Evolutionary conservation across 257 asterid species (phyloP).

Genomic region (Primulina huaijiensis): DNA sequence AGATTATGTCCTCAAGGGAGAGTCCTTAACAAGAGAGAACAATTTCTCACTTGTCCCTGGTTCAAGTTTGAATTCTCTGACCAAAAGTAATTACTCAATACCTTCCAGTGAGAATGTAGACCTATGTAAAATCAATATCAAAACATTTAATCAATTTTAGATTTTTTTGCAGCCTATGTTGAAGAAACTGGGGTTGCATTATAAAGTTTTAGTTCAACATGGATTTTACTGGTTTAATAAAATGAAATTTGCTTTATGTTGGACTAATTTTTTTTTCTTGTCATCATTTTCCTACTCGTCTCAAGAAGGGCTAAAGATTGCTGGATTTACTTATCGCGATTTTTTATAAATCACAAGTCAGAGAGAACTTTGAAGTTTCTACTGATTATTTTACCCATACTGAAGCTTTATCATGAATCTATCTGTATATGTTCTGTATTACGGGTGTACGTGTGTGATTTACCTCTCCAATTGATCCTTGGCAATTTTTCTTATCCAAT

Average conservation of each 20-base stretch:
- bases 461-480: conserved; percentile 15
- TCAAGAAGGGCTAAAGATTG: background rate
- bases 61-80: background rate
- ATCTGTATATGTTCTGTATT: background rate
- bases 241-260: no score
- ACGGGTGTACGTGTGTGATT: background rate
- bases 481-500: conserved; percentile 1
- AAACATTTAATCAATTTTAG: background rate
- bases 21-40: background rate
- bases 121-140: background rate
- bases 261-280: background rate
- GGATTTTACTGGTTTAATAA: background rate
- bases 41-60: background rate
- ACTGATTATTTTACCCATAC: background rate
- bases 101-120: background rate
- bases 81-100: background rate
- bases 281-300: background rate
- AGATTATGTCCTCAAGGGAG: background rate
- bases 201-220: background rate
- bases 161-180: no score
- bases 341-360: background rate
- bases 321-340: no score
- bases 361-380: background rate
- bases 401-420: background rate
- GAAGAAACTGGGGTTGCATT: background rate